Conservation (phyloP, 306 rosid genomes). For the Rosa chinensis region DNA sequence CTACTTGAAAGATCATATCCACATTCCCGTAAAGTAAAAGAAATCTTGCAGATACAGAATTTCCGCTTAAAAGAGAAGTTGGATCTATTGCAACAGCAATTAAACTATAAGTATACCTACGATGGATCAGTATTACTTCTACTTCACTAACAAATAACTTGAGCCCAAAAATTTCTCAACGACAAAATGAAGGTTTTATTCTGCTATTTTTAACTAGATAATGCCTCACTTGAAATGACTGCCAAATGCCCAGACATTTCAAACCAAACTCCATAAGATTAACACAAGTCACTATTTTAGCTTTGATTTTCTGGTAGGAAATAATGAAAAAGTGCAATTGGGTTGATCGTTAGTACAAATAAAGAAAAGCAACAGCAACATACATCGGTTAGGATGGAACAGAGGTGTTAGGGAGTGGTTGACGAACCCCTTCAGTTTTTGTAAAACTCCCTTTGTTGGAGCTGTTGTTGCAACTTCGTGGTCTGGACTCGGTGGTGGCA, state of each 20-base stretch:
- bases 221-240: neutral
- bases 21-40: neutral
- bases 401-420: neutral
- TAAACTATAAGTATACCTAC: neutral
- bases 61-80: neutral
- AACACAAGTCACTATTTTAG: neutral
- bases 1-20: neutral
- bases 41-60: neutral
- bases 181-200: neutral
- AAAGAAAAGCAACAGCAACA: neutral
- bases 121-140: neutral
- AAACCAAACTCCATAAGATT: neutral
- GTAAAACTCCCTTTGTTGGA: neutral
- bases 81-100: neutral
- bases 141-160: neutral
- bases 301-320: neutral
- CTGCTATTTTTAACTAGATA: neutral
- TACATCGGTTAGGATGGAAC: neutral
- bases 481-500: neutral
- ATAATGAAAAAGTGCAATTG: neutral
- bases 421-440: neutral
- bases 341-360: neutral
- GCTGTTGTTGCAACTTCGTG: neutral
- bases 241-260: neutral
- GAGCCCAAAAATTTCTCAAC: neutral